Conservation (phyloP, 164 flowering plant genomes). For the Cinnamomum micranthum region DNA sequence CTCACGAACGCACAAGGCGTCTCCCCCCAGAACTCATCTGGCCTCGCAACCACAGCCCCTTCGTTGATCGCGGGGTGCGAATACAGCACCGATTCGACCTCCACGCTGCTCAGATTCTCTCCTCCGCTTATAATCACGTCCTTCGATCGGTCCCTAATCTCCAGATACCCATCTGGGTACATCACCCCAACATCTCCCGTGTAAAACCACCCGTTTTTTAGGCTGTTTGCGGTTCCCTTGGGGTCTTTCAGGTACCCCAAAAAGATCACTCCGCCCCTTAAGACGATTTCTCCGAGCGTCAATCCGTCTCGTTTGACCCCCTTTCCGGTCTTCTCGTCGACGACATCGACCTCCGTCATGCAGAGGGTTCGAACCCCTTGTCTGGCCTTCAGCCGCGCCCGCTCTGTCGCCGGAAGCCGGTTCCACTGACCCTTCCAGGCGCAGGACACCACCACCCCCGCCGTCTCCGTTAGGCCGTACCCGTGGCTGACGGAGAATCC, state of each 20-base stretch:
- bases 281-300: conserved; percentile 38
- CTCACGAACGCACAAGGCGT: conserved; percentile 56
- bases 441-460: conserved; percentile 34
- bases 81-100: conserved; percentile 50
- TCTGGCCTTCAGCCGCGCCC: conserved; percentile 42
- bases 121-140: conserved; percentile 58
- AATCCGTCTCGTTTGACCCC: conserved; percentile 35
- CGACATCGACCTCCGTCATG: conserved; percentile 32
- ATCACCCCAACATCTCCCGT: conserved; percentile 43
- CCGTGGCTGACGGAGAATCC: conserved; percentile 51
- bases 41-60: conserved; percentile 51
- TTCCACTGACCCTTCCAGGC: conserved; percentile 52
- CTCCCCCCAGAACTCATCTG: conserved; percentile 55
- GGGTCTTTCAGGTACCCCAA: conserved; percentile 42
- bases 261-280: conserved; percentile 34
- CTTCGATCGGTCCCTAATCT: conserved; percentile 37
- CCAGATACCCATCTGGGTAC: conserved; percentile 38
- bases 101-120: conserved; percentile 49
- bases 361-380: conserved; percentile 37
- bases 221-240: conserved; percentile 18
- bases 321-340: conserved; percentile 25
- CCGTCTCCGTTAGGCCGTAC: conserved; percentile 56
- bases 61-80: conserved; percentile 37
- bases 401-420: conserved; percentile 30
- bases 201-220: conserved; percentile 35